Base-by-base conservation (phyloP, 2,329 filamentous ascomycete species). In the Pleochaeta shiraiana region DNA sequence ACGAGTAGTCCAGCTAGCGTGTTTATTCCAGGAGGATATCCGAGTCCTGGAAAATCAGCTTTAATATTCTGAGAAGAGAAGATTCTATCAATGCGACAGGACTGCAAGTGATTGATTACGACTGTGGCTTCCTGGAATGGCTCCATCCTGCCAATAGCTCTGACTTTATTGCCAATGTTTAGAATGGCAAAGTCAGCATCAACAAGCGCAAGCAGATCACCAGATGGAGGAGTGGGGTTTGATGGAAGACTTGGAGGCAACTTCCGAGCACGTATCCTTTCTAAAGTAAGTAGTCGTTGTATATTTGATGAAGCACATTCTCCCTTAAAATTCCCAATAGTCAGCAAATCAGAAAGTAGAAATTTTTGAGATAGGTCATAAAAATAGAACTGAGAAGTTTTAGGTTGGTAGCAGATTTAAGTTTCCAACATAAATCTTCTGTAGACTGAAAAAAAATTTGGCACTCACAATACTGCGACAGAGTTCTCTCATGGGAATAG, bases 401-500 rank as follows among this genome's bases (percentile, higher is more conserved):
- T n/a, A n/a, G n/a, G n/a, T n/a, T n/a, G n/a, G n/a, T n/a, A n/a
- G n/a, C n/a, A n/a, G n/a, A n/a, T n/a, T n/a, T n/a, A n/a, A n/a
- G n/a, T n/a, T n/a, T n/a, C n/a, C n/a, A n/a, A n/a, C n/a, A n/a
- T n/a, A n/a, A n/a, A n/a, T n/a, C n/a, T n/a, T n/a, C n/a, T n/a
- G 45, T 19, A 53, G 45, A 53, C 14, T 21, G 21, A 11, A 2
- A 53, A 53, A 21, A 19, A 53, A 11, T 53, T 21, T 26, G 21
- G 21, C 1, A 62, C 59, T 26, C 39, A 62, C 89, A 1, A 95
- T 83, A 7, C 95, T 77, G 6, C 89, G 84, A 73, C 90, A 95
- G 83, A 95, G 90, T 73, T 95, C 95, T 16, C 90, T 82, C 57
- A 95, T 89, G 0, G 90, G 89, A 70, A 95, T 95, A 0, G 88